phyloP scores from a whole-genome alignment of 2,329 filamentous ascomycete species.

The Arthrobotrys iridis region DNA sequence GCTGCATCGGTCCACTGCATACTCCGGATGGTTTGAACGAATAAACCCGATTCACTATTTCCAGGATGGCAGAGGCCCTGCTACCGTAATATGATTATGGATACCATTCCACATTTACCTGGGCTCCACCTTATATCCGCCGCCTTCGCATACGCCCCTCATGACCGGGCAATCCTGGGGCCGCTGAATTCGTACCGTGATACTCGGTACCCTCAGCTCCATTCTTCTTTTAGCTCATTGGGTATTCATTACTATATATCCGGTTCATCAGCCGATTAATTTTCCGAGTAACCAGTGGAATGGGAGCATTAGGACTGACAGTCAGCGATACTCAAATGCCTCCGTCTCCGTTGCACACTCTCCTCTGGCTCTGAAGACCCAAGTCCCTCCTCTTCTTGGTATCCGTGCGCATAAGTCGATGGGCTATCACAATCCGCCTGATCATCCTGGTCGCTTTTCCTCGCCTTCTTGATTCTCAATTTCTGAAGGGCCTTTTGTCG shows the following conservation, averaged over 20 bases:
- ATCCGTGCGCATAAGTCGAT: not conserved
- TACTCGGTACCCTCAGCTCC: no score
- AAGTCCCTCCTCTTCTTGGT: not conserved
- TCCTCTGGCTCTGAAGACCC: constrained; percentile 2
- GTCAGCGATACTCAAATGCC: constrained; percentile 1
- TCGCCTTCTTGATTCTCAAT: not conserved
- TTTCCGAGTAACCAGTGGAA: not conserved
- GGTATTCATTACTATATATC: not conserved
- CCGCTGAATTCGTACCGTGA: no score
- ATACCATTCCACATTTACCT: no score
- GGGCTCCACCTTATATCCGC: no score
- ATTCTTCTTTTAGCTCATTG: no score
- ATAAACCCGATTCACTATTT: no score
- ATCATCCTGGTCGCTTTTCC: not conserved
- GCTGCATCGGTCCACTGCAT: not conserved
- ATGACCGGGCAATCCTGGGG: no score
- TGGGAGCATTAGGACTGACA: not conserved
- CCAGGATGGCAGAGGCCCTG: no score
- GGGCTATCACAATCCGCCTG: not conserved
- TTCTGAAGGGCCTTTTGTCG: constrained; percentile 11
- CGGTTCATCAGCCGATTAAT: not conserved
- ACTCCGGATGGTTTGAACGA: no score
- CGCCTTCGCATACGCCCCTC: no score
- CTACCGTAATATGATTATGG: no score
- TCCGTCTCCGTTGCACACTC: not conserved